Conservation (phyloP, 208 protist genomes). For the Crithidia bombi region DNA sequence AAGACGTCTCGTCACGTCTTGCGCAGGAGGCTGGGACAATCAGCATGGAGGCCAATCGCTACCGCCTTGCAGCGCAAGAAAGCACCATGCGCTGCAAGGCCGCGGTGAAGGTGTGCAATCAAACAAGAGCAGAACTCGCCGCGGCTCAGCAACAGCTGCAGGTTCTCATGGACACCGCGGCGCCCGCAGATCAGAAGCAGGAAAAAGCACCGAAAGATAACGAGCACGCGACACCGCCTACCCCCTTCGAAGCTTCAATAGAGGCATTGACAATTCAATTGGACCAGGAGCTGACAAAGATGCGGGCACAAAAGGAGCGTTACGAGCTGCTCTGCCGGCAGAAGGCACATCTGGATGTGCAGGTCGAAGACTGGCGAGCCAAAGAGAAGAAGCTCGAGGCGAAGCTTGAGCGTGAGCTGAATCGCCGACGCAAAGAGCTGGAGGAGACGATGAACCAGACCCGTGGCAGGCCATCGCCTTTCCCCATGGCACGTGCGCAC, state of each 20-base stretch:
- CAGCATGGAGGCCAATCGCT: constrained; percentile 9
- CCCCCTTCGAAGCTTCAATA: neutral
- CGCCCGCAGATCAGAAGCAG: neutral
- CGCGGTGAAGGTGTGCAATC: neutral
- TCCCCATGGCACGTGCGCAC: neutral
- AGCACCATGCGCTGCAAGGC: neutral
- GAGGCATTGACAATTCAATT: constrained; percentile 9
- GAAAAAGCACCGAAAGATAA: neutral
- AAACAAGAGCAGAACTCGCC: constrained; percentile 4
- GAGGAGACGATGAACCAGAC: neutral
- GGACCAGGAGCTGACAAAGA: constrained; percentile 12
- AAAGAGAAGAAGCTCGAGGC: neutral
- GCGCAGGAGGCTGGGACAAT: constrained; percentile 3
- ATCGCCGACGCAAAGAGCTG: neutral
- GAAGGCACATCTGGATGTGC: constrained; percentile 1
- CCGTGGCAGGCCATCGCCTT: neutral
- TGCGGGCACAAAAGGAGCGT: constrained; percentile 15
- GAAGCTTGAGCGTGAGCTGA: constrained; percentile 7
- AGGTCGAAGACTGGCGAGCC: constrained; percentile 3
- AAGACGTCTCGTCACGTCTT: neutral
- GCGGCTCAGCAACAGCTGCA: neutral
- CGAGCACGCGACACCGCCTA: no score
- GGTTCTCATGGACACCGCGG: neutral
- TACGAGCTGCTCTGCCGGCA: constrained; percentile 12
- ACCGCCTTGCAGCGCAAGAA: constrained; percentile 9